Base-by-base conservation (phyloP, 208 protist species). In the Acanthamoeba sp. region DNA sequence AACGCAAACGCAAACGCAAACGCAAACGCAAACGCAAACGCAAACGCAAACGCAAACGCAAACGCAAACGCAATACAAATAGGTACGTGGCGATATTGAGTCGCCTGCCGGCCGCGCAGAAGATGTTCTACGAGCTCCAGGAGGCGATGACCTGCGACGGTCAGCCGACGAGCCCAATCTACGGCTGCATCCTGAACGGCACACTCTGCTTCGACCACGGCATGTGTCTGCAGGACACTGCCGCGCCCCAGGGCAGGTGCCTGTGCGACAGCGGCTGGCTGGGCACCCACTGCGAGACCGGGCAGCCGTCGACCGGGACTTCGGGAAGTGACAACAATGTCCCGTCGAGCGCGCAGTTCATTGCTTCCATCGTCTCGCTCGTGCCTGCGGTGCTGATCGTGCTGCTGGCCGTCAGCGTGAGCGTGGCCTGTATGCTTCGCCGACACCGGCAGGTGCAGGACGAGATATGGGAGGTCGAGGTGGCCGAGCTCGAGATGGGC, bases 401-500 rank as follows among this genome's bases (percentile, higher is more conserved):
- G 45, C 45, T 50, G 45, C 45, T 50, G 45, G 45, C 45, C 12
- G 1, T 50, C 45, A 14, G 45, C 45, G 45, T 50, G 12, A 14
- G 45, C 45, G 45, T 7, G 45, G 45, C 18, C 12, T 9, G 9
- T 0, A 14, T 50, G 45, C 0, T 50, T 6, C 45, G 45, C 45
- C 45, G 45, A 14, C 45, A 14, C 45, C 5, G 45, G 45, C 45
- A 50, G 12, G 45, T 20, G 45, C 45, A 50, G 1, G 14, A 40
- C 66, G 34, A 40, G n/a, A 18, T 14, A 18, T 50, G 71, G 71
- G 18, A 80, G 38, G 36, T 89, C 36, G 50, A 89, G 16, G 0
- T 89, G 73, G 9, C 14, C 22, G 80, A 89, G 80, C 80, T 89
- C 6, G 42, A 89, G 3, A 16, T 89, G 40, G 36, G 48, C 80